Percentiles rank a stretch among this genome's conserved stretches.
phyloP scores from a whole-genome alignment of 1,284 basidiomycete genomes.

The Rhodotorula sp. region DNA sequence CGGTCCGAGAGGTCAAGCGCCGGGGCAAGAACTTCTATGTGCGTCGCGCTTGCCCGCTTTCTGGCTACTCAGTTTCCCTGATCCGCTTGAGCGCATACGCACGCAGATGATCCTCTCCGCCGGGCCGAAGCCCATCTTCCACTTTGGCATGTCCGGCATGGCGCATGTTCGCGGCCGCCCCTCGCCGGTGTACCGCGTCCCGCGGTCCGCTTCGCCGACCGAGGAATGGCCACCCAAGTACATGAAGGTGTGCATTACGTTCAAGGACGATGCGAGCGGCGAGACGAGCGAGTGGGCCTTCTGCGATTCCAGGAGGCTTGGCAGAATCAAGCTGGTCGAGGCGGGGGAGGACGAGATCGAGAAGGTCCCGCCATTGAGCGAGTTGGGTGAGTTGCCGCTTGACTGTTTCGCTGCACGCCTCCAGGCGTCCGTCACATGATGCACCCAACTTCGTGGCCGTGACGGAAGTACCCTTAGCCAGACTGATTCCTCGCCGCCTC shows the following conservation, averaged over 20 bases:
- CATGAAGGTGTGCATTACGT: slow-evolving; percentile 60
- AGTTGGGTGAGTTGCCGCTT: slow-evolving; percentile 57
- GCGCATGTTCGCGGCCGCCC: slow-evolving; percentile 62
- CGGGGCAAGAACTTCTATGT: slow-evolving; percentile 67
- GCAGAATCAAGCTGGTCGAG: slow-evolving; percentile 47
- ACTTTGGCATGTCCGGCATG: slow-evolving; percentile 46
- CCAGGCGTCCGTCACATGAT: too few species aligned
- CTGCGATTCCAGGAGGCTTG: slow-evolving; percentile 69
- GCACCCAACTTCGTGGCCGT: too few species aligned
- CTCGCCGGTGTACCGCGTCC: slow-evolving; percentile 65
- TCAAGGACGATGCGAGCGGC: slow-evolving; percentile 5
- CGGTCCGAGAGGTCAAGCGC: slow-evolving; percentile 63
- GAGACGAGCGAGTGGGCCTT: slow-evolving; percentile 60
- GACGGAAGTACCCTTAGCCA: too few species aligned
- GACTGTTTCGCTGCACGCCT: too few species aligned
- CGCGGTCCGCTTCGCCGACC: slow-evolving; percentile 54
- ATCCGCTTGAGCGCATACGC: neutral
- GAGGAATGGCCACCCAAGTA: slow-evolving; percentile 75
- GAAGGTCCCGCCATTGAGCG: slow-evolving; percentile 63
- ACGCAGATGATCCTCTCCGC: slow-evolving; percentile 27
- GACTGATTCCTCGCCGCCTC: too few species aligned
- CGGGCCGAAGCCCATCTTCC: slow-evolving; percentile 25
- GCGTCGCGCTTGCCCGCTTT: slow-evolving; percentile 21
- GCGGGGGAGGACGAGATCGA: slow-evolving; percentile 58
- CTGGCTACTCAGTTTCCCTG: neutral